A percentile compares a stretch with the other conserved stretches of the same genome.
phyloP scores from a whole-genome alignment of 2,329 filamentous ascomycete genomes.

The Nemania sp. region DNA sequence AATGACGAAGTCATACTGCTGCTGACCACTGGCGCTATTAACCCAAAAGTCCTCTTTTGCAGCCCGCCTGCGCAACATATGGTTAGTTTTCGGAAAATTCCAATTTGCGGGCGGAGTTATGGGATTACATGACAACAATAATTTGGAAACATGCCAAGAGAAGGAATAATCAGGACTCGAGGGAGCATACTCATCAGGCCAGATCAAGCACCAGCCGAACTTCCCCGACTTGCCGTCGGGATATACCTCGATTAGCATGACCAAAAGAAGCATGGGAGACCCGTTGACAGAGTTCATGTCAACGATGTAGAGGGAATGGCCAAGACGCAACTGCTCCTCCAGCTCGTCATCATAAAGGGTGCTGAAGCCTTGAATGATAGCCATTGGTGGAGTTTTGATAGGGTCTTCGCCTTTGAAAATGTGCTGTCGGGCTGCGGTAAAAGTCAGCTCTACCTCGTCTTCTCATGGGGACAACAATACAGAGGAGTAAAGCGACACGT shows the following conservation, averaged over 20 bases:
- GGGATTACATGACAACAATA: too few relatives aligned
- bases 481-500: constrained; percentile 22
- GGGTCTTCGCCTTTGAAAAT: constrained; percentile 38
- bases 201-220: constrained; percentile 33
- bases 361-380: constrained; percentile 37
- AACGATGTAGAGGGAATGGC: constrained; percentile 40
- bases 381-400: constrained; percentile 35
- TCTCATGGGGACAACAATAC: background rate
- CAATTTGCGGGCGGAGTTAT: too few relatives aligned
- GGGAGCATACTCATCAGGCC: constrained; percentile 29
- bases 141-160: too few relatives aligned
- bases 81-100: too few relatives aligned
- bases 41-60: constrained; percentile 76
- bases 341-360: constrained; percentile 36
- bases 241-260: constrained; percentile 30
- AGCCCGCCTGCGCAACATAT: constrained; percentile 10
- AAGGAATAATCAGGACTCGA: background rate
- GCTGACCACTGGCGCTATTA: constrained; percentile 51
- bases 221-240: constrained; percentile 32
- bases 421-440: constrained; percentile 38
- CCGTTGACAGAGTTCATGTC: constrained; percentile 29
- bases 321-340: constrained; percentile 40
- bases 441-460: constrained; percentile 6
- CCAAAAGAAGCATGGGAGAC: constrained; percentile 30
- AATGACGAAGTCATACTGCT: constrained; percentile 55